Base-by-base conservation (phyloP, 805 yeast genomes). In the Wickerhamiella allomyrinae region DNA sequence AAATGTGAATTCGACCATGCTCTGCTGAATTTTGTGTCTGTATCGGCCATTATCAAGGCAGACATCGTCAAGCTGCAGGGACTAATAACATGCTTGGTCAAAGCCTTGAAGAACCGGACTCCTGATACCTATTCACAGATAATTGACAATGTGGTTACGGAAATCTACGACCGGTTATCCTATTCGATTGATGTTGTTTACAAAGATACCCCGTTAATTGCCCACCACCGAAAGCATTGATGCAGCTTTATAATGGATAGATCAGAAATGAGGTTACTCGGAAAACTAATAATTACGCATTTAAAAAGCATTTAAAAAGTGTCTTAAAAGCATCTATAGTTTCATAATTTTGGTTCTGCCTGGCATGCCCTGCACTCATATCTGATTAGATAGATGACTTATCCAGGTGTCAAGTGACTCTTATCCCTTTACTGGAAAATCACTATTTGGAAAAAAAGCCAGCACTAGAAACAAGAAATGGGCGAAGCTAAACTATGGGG, bases 401-500 rank as follows among this genome's bases (percentile, higher is more conserved):
- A n/a, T n/a, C n/a, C n/a, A n/a, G n/a, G n/a, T n/a, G n/a, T n/a
- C n/a, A n/a, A n/a, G 5, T 27, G 31, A 27, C 31, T 27, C 31
- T 27, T 27, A 27, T 27, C 31, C 14, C 29, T n/a, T 19, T 9
- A n/a, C 21, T 31, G 20, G 23, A 22, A 36, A 36, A 23, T 7
- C 29, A 36, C 27, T 7, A 34, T 33, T 10, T 29, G 15, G 7
- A 29, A 29, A n/a, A n/a, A n/a, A n/a, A n/a, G n/a, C n/a, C n/a
- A n/a, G n/a, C n/a, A n/a, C n/a, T n/a, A 22, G 9, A 22, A 7
- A 9, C 8, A 9, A 22, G 24, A 22, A 25, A 40, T 40, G 44
- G 64, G 77, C 22, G 86, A 79, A 63, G 70, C 68, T 54, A 87
- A 78, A 61, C 69, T 89, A 50, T 89, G 98, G 98, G 98, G 98